These are phyloP conservation scores for Fomitopsis pulvina DNA, from an alignment of 768 basidiomycete genomes.

Conservation along the genomic window DNA sequence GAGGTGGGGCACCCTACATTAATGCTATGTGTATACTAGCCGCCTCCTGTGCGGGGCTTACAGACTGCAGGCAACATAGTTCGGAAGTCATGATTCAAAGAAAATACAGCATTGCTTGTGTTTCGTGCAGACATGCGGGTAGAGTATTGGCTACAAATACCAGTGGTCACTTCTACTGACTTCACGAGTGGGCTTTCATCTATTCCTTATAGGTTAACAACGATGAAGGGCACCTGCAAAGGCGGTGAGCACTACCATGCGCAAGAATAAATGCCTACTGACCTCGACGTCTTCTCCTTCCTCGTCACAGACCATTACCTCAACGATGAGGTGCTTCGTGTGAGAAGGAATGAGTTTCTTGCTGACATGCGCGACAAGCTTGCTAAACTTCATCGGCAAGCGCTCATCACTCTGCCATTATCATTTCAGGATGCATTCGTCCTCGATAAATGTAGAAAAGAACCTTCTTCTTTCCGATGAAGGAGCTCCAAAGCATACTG, in stretches of 20 bases:
- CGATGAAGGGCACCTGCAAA: slow-evolving; percentile 73
- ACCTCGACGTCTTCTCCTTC: slow-evolving; percentile 95
- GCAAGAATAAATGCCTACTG: slow-evolving; percentile 12
- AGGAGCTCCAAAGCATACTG: slow-evolving; percentile 96
- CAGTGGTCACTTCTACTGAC: background rate
- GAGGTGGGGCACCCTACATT: no score
- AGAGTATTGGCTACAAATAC: background rate
- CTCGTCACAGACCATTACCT: slow-evolving; percentile 92
- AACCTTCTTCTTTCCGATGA: slow-evolving; percentile 91
- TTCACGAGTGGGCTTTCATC: background rate
- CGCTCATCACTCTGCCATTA: slow-evolving; percentile 75
- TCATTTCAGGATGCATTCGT: slow-evolving; percentile 2
- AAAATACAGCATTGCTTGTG: background rate
- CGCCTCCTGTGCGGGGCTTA: no score
- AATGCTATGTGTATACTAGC: no score
- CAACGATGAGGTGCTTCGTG: slow-evolving; percentile 80
- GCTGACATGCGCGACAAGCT: slow-evolving; percentile 87
- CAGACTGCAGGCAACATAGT: no score
- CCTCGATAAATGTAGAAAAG: background rate
- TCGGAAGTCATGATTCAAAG: background rate
- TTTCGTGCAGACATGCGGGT: background rate
- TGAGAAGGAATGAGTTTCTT: slow-evolving; percentile 89
- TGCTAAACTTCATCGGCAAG: slow-evolving; percentile 82
- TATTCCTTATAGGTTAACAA: slow-evolving; percentile 47
- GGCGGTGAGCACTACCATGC: no score